Base-by-base conservation (phyloP, 2,329 filamentous ascomycete species). In the Gnomoniopsis smithogilvyi region DNA sequence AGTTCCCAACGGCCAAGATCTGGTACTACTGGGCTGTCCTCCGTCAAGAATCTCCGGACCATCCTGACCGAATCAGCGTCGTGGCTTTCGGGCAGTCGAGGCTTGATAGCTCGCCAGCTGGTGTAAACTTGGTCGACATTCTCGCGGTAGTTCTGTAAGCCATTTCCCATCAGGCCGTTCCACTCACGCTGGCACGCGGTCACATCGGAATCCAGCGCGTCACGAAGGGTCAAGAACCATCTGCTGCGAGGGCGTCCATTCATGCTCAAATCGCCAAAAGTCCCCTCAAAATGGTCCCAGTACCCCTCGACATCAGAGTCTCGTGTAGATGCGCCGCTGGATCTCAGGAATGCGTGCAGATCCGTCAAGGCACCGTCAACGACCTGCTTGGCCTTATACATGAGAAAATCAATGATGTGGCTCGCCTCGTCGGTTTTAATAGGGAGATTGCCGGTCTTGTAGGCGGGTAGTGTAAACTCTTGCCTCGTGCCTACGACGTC, bases 331-430 rank as follows among this genome's bases (percentile, higher is more conserved):
- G 60, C 57, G 6, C 43, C 43, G 24, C 53, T 60, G 3, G n/a
- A 2, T 2, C 8, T 1, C 43, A 60, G 21, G 11, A 60, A 60
- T 0, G 65, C 34, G 10, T 71, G 53, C 10, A 84, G 70, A 0
- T 67, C 67, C 2, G 60, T 61, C 3, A 80, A 65, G 19, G 75
- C 75, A 1, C 57, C 49, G 0, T 75, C 68, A 6, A 84, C 73
- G 0, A 70, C 68, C 0, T 71, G 69, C 8, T 78, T 69, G 0
- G 84, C 79, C 1, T 85, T 73, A 22, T 84, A 87, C 62, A 82
- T 85, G 11, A 91, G 73, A 43, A 79, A 77, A 66, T 91, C 88
- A 4, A 89, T 77, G 3, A 90, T 82, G 57, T 89, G 82, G 0
- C 61, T 59, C 1, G 65, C 68, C 0, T 70, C 30, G 1, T 45